Conservation (phyloP, 768 basidiomycete species). For the Amanita rubescens region DNA sequence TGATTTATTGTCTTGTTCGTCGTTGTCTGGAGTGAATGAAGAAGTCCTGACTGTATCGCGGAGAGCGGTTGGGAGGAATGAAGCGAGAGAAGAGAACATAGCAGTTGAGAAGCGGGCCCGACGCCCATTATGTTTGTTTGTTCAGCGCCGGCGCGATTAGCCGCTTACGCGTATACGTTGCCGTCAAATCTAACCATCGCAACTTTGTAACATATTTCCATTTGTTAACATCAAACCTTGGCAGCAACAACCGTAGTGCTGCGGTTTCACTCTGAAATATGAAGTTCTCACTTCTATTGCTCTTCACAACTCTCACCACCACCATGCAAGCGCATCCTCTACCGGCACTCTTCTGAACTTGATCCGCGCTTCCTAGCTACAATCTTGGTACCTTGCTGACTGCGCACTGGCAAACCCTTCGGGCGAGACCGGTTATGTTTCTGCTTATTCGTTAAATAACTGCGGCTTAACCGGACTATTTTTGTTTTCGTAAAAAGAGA, state of each 20-base stretch:
- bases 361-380: not conserved
- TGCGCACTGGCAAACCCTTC: not conserved
- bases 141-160: not conserved
- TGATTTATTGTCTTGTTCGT: not conserved
- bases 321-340: not conserved
- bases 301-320: no score
- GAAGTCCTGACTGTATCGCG: not conserved
- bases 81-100: constrained; percentile 6
- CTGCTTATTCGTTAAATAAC: not conserved
- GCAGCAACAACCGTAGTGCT: no score
- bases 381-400: not conserved
- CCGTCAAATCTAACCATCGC: no score
- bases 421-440: not conserved
- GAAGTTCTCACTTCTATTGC: no score
- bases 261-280: no score
- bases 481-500: not conserved
- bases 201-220: no score
- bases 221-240: no score
- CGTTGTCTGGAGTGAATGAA: not conserved
- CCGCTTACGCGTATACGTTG: not conserved
- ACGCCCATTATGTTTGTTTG: not conserved
- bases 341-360: not conserved
- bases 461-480: not conserved
- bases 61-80: constrained; percentile 3
- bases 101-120: not conserved